Conservation (phyloP, 306 rosid genomes). For the Cicer arietinum region DNA sequence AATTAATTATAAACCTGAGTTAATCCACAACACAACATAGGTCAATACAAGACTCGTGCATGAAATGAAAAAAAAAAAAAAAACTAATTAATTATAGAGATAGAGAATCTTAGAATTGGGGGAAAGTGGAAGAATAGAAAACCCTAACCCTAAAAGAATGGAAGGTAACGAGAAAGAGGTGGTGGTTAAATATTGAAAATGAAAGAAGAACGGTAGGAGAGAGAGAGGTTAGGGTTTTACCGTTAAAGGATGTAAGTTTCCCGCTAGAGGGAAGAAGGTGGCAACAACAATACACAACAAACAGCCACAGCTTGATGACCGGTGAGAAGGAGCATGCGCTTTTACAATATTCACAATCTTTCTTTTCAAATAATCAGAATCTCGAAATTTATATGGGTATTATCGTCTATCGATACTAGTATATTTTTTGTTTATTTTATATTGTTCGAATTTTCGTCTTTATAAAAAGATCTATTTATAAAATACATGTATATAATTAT, state of each 20-base stretch:
- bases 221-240: not conserved
- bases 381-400: no score
- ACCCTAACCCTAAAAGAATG: constrained; percentile 44
- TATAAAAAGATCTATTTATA: no score
- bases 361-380: no score
- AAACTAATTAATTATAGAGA: not conserved
- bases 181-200: not conserved
- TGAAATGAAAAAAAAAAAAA: not conserved
- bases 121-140: constrained; percentile 32
- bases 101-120: constrained; percentile 39
- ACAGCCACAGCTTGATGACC: no score
- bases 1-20: constrained; percentile 51
- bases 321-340: no score
- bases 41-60: not conserved
- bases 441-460: no score
- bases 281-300: no score
- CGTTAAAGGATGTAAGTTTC: not conserved
- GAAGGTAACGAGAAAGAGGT: not conserved
- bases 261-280: no score
- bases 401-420: no score
- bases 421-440: no score
- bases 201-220: not conserved
- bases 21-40: not conserved
- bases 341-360: no score
- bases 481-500: no score